A percentile compares a stretch with the other conserved stretches of the same genome.
phyloP scores from a whole-genome alignment of 768 basidiomycete genomes.

The Macrolepiota dolichaula region DNA sequence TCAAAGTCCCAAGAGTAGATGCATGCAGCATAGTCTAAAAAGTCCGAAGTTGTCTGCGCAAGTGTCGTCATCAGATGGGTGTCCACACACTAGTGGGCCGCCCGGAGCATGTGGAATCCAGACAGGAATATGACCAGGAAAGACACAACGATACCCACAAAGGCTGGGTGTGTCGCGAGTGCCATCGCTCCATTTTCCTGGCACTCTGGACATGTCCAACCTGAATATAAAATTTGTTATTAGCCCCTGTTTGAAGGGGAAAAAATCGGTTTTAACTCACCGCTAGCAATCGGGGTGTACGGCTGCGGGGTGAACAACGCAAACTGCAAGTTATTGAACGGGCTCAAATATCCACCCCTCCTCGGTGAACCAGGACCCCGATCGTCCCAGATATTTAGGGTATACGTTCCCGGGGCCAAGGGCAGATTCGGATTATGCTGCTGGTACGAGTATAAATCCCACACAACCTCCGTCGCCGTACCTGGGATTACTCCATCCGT shows the following conservation, averaged over 20 bases:
- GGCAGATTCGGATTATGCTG: conserved; percentile 56
- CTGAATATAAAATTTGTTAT: conserved; percentile 25
- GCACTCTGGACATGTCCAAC: conserved; percentile 56
- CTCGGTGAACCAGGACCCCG: conserved; percentile 63
- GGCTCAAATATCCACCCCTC: conserved; percentile 60
- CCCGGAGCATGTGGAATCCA: conserved; percentile 55
- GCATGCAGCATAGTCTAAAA: conserved; percentile 1
- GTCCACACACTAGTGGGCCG: conserved; percentile 13
- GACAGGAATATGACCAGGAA: conserved; percentile 64
- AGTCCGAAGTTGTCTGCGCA: neutral
- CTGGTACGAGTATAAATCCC: conserved; percentile 81
- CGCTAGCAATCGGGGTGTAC: conserved; percentile 57
- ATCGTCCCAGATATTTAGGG: conserved; percentile 78
- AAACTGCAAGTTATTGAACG: conserved; percentile 71
- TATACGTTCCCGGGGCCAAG: conserved; percentile 74
- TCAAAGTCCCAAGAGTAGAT: conserved; percentile 6
- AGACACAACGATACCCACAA: conserved; percentile 51
- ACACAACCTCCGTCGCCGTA: conserved; percentile 65
- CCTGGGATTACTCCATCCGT: conserved; percentile 70
- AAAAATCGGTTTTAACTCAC: conserved; percentile 18
- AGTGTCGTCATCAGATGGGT: neutral
- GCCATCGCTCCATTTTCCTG: conserved; percentile 30
- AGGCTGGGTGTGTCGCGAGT: conserved; percentile 46
- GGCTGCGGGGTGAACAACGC: conserved; percentile 78
- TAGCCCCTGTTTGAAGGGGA: neutral